phyloP scores from a whole-genome alignment of 176 grass and related monocot species.

The Guadua angustifolia region DNA sequence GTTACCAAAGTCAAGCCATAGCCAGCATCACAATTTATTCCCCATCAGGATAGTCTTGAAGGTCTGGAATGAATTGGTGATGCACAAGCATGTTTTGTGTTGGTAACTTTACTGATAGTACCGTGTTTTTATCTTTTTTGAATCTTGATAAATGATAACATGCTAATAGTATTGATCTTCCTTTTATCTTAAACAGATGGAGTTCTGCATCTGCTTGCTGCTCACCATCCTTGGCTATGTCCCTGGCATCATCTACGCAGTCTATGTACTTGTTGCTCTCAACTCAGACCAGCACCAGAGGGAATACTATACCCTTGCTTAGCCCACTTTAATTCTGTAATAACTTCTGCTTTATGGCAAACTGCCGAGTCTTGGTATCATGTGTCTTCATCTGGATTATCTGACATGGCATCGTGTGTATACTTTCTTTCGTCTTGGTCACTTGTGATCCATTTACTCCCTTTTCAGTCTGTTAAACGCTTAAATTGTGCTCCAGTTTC shows the following conservation, averaged over 20 bases:
- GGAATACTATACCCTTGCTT: conserved; percentile 57
- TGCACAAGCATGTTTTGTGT: background rate
- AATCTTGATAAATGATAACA: background rate
- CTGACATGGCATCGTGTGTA: background rate
- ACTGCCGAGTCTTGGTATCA: background rate
- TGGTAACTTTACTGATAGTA: background rate
- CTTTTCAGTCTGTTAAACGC: background rate
- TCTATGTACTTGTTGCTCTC: conserved; percentile 62
- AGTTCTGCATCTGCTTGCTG: conserved; percentile 77
- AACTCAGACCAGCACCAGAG: conserved; percentile 30
- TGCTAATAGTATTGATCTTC: background rate
- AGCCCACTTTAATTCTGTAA: background rate
- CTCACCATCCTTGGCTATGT: conserved; percentile 70
- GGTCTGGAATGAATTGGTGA: no score
- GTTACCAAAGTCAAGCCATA: background rate
- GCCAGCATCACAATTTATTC: background rate
- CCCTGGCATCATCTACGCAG: conserved; percentile 71
- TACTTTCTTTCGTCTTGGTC: background rate
- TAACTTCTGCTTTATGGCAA: background rate
- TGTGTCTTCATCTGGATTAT: conserved; percentile 26
- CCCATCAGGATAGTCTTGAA: background rate
- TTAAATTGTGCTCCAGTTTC: background rate
- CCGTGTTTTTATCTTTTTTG: background rate
- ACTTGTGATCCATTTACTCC: background rate
- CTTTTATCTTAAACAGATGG: conserved; percentile 47